Evolutionary conservation across 352 stramenopile genomes (phyloP).

Genomic region (Globisporangium emineosum): DNA sequence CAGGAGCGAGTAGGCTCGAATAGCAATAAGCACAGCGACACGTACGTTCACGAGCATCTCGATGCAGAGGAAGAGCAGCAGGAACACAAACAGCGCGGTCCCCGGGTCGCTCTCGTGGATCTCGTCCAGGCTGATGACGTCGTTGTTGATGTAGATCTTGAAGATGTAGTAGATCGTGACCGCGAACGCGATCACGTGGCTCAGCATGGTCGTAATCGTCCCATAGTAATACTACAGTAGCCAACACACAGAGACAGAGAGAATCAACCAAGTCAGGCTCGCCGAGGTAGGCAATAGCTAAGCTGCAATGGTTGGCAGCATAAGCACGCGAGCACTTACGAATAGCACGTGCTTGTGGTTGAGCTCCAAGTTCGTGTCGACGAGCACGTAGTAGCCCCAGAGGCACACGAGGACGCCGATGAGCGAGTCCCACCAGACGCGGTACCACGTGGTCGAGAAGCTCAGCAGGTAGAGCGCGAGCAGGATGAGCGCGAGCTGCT

Average conservation of each 20-base stretch:
- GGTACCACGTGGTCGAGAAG: slow-evolving; percentile 78
- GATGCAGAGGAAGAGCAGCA: slow-evolving; percentile 49
- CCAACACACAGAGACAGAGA: not conserved
- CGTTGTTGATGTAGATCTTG: slow-evolving; percentile 51
- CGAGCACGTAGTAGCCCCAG: slow-evolving; percentile 55
- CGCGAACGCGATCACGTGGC: slow-evolving; percentile 54
- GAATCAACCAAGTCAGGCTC: too few relatives aligned
- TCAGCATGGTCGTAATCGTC: slow-evolving; percentile 45
- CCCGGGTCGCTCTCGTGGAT: slow-evolving; percentile 27
- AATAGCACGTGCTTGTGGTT: slow-evolving; percentile 30
- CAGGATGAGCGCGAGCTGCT: slow-evolving; percentile 52
- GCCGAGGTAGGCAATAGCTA: too few relatives aligned
- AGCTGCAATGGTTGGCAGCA: too few relatives aligned
- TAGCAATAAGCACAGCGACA: too few relatives aligned
- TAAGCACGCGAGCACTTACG: too few relatives aligned
- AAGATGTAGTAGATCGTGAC: slow-evolving; percentile 60
- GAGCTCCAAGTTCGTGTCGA: slow-evolving; percentile 42
- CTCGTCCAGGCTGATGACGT: slow-evolving; percentile 31
- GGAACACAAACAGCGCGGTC: slow-evolving; percentile 59
- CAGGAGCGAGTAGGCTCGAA: too few relatives aligned
- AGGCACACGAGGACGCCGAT: slow-evolving; percentile 45
- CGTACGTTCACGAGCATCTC: slow-evolving; percentile 64
- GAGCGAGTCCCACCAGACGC: slow-evolving; percentile 78
- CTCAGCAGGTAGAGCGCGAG: slow-evolving; percentile 49
- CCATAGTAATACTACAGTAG: slow-evolving; percentile 52